phyloP scores from a whole-genome alignment of 257 asterid species.

The Ilex aquifolium region DNA sequence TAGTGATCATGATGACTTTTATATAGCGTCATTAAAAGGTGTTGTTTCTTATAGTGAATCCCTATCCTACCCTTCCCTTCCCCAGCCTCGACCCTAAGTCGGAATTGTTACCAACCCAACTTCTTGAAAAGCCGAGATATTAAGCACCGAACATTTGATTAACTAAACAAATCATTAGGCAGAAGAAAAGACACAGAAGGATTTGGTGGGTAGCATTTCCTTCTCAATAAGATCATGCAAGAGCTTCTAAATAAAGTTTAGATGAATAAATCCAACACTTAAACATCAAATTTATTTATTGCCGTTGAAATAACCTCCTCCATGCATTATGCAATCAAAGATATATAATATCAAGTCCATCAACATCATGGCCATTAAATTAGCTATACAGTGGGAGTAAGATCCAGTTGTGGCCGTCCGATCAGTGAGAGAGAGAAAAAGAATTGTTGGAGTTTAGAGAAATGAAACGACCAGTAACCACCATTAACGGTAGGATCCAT shows the following conservation, averaged over 20 bases:
- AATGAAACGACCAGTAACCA: conserved; percentile 55
- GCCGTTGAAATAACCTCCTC: conserved; percentile 12
- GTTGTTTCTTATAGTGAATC: too few species aligned
- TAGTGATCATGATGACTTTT: too few species aligned
- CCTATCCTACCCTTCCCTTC: too few species aligned
- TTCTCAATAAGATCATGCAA: conserved; percentile 23
- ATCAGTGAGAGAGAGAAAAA: not conserved
- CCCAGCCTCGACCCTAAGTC: too few species aligned
- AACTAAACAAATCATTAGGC: not conserved
- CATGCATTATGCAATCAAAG: conserved; percentile 2
- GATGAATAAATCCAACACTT: conserved; percentile 19
- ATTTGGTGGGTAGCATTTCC: conserved; percentile 42
- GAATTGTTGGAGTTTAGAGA: conserved; percentile 15
- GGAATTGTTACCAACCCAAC: too few species aligned
- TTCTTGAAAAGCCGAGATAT: too few species aligned
- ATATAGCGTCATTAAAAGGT: too few species aligned
- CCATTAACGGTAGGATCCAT: conserved; percentile 46
- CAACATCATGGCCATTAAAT: not conserved
- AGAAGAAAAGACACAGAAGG: conserved; percentile 14
- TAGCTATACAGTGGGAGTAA: not conserved
- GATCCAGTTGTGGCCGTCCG: conserved; percentile 19
- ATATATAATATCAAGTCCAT: not conserved
- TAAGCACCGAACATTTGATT: too few species aligned
- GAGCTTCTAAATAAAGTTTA: not conserved
- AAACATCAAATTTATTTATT: conserved; percentile 5